A percentile compares a stretch with the other conserved stretches of the same genome.
Conservation (phyloP, 768 basidiomycete genomes). For the Pulveroboletus ravenelii region DNA sequence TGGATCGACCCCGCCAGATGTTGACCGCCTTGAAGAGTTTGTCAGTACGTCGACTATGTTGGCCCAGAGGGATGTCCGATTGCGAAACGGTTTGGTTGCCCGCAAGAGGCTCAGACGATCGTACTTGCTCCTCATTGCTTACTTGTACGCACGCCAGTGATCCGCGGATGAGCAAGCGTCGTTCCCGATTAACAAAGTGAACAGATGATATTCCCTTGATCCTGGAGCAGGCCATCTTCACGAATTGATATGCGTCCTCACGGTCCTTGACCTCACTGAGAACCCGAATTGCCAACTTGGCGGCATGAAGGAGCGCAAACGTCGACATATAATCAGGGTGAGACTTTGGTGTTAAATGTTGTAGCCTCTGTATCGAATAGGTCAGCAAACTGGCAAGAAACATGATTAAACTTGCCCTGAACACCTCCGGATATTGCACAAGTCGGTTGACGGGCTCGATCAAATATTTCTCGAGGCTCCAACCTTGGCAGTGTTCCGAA, state of each 20-base stretch:
- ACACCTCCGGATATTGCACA: conserved; percentile 63
- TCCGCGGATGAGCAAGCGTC: conserved; percentile 71
- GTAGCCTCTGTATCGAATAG: conserved; percentile 50
- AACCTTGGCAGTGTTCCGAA: conserved; percentile 49
- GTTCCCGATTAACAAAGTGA: conserved; percentile 63
- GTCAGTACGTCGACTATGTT: conserved; percentile 17
- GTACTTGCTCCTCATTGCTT: conserved; percentile 27
- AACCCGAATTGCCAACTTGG: conserved; percentile 66
- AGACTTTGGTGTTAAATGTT: conserved; percentile 60
- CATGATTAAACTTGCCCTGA: conserved; percentile 52
- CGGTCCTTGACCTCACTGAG: conserved; percentile 82
- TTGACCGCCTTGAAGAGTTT: conserved; percentile 39
- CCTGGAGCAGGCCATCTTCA: conserved; percentile 54
- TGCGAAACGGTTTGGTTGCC: background rate
- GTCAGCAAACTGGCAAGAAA: conserved; percentile 1
- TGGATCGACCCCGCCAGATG: conserved; percentile 44
- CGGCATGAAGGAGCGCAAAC: conserved; percentile 59
- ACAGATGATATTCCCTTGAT: conserved; percentile 54
- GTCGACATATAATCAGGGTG: conserved; percentile 72
- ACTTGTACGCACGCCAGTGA: conserved; percentile 42
- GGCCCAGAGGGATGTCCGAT: background rate
- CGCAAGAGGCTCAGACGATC: background rate
- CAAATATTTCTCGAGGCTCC: conserved; percentile 64
- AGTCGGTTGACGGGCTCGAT: conserved; percentile 74
- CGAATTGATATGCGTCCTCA: conserved; percentile 80